These are phyloP conservation scores for Candida sanyaensis DNA, from an alignment of 1,139 yeast genomes.

Conservation along the genomic window DNA sequence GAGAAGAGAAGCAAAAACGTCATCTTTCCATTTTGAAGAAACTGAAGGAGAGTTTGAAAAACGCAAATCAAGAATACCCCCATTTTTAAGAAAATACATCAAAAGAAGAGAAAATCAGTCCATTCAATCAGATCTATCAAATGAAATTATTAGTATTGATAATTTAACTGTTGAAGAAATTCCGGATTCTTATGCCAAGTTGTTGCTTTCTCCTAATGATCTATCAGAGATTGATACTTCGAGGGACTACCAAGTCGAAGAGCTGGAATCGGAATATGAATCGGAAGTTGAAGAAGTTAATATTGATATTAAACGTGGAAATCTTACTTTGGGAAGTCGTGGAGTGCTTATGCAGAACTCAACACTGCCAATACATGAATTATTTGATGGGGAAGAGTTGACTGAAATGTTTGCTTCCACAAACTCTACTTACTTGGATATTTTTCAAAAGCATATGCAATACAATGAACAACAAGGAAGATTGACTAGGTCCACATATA, in stretches of 20 bases:
- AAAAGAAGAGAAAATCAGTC: slow-evolving; percentile 12
- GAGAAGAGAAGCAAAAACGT: background rate
- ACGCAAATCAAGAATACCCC: slow-evolving; percentile 25
- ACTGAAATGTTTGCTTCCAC: slow-evolving; percentile 28
- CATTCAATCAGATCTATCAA: background rate
- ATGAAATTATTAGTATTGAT: slow-evolving; percentile 19
- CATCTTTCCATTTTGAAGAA: slow-evolving; percentile 16
- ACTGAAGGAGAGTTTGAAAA: slow-evolving; percentile 23
- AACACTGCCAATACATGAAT: slow-evolving; percentile 23
- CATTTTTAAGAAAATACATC: slow-evolving; percentile 25
- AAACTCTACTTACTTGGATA: slow-evolving; percentile 16
- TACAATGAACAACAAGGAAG: slow-evolving; percentile 18
- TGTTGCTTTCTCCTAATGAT: slow-evolving; percentile 29
- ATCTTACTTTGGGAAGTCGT: background rate
- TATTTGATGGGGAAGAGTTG: slow-evolving; percentile 33
- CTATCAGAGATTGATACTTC: slow-evolving; percentile 52
- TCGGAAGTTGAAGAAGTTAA: slow-evolving; percentile 18
- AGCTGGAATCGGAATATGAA: slow-evolving; percentile 17
- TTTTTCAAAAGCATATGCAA: slow-evolving; percentile 40
- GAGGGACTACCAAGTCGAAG: slow-evolving; percentile 32
- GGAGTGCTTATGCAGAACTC: background rate
- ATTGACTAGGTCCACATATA: slow-evolving; percentile 47
- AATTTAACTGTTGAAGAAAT: slow-evolving; percentile 26
- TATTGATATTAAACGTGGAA: background rate
- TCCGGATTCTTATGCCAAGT: slow-evolving; percentile 9